phyloP scores from a whole-genome alignment of 257 asterid species.

The Solanum tarapatanum region DNA sequence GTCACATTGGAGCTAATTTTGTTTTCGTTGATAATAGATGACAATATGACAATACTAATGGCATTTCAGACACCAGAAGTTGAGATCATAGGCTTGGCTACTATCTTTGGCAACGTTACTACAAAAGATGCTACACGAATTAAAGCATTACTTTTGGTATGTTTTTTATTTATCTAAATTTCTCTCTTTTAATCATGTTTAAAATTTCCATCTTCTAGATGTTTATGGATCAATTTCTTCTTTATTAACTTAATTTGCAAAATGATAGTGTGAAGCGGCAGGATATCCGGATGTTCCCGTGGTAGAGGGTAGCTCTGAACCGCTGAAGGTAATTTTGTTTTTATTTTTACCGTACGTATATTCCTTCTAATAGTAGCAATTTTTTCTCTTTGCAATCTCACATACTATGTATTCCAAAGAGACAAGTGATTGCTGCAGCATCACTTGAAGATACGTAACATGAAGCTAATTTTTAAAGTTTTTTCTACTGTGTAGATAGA shows the following conservation, averaged over 20 bases:
- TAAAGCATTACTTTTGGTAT: slow-evolving; percentile 72
- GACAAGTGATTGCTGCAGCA: neutral
- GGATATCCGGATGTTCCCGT: slow-evolving; percentile 83
- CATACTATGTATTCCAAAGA: neutral
- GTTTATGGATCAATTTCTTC: slow-evolving; percentile 19
- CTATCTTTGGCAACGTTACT: no score
- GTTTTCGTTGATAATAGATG: no score
- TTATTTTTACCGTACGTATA: neutral
- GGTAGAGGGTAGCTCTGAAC: slow-evolving; percentile 75
- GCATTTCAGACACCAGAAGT: no score
- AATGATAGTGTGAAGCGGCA: slow-evolving; percentile 99
- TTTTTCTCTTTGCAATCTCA: neutral
- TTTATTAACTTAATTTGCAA: slow-evolving; percentile 43
- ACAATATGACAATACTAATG: no score
- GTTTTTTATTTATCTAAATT: slow-evolving; percentile 4
- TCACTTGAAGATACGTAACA: neutral
- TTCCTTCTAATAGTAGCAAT: neutral
- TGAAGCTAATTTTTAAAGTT: neutral
- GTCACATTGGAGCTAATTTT: no score
- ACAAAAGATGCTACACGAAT: no score
- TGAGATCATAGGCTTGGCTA: no score
- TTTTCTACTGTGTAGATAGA: neutral
- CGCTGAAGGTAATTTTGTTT: slow-evolving; percentile 59
- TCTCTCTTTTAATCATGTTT: neutral
- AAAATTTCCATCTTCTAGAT: neutral